Base-by-base conservation (phyloP, 768 basidiomycete genomes). In the Lepiota venenata region DNA sequence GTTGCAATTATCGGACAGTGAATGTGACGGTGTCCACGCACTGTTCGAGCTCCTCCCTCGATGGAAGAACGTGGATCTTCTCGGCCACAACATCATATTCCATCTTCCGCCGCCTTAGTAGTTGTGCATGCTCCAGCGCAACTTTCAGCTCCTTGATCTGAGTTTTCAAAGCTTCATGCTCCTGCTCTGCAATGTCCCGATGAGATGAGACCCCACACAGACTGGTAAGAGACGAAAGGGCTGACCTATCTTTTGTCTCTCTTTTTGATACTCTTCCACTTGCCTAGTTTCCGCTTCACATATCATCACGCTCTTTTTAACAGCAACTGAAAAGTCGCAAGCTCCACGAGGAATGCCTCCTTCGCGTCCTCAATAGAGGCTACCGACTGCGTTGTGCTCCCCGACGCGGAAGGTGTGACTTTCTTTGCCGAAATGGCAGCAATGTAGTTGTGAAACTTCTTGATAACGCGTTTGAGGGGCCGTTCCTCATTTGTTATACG, bases 81-180 rank as follows among this genome's bases (percentile, higher is more conserved):
- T 93, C 92, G 2, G 92, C 81, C 37, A 93, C 80, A 43, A 79
- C 73, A 72, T 93, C 91, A 64, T 93, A 93, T 63, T 93, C 91
- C 60, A 93, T 91, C 73, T 91, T 93, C 51, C 85, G 79, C 56
- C 75, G 76, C 44, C 91, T 82, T 52, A 84, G 72, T 63, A 87
- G 73, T 63, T 93, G 92, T 4, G 88, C 91, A 59, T 91, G 83
- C 59, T 91, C 89, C 54, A 93, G 68, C 3, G 82, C 79, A 16
- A 76, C 74, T 69, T 92, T 93, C 60, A 93, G 77, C 59, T 88
- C 84, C 59, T 85, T 81, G 47, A 93, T 92, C 61, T 93, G 89
- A 8, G 69, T 76, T 58, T 77, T 76, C 48, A 91, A 69, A 9
- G 75, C 79, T 20, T 75, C 83, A 59, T 88, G 89, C 61, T 93